Base-by-base conservation (phyloP, 306 rosid genomes). In the Vachellia collinsii region DNA sequence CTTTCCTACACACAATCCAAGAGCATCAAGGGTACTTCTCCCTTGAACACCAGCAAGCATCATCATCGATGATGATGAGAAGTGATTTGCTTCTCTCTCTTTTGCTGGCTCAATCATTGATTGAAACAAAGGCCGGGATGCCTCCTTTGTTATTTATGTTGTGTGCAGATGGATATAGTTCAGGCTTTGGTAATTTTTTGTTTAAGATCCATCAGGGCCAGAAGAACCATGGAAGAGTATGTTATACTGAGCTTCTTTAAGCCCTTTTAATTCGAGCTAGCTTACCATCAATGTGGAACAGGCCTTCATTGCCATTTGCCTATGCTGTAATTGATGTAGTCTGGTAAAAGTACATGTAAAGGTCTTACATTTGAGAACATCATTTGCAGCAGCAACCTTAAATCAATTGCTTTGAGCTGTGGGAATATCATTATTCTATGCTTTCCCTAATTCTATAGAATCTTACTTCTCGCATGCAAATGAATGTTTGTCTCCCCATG, bases 1-100 rank as follows among this genome's bases (percentile, higher is more conserved):
- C 85, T 91, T 81, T 81, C 91, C 17, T 86, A 85, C 86, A 77
- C 89, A 12, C 97, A 86, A 58, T 88, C 97, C 80, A 91, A 85
- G 81, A 92, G 87, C 89, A 87, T 92, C 81, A 90, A 93, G 78
- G 94, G 89, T 37, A 68, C 53, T 42, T 90, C 97, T 65, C 94
- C 98, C 63, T 80, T 92, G 83, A 91, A 90, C 65, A 82, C 91
- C 1, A 87, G 97, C 50, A 92, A 86, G 85, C 92, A 92, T 91
- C 93, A 63, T 8, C 86, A 29, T 29, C 34, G 90, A 77, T 14
- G 74, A 68, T 54, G 89, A 84, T 76, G 53, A 71, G 77, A 76
- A 66, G 80, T 67, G 83, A 82, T 46, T 75, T 62, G 80, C 84
- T 72, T 79, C 84, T 70, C 53, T 71, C 39, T 50, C 70, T 77